These are phyloP conservation scores for Aspergillus sp. DNA, from an alignment of 2,329 filamentous ascomycete genomes.

Conservation along the genomic window DNA sequence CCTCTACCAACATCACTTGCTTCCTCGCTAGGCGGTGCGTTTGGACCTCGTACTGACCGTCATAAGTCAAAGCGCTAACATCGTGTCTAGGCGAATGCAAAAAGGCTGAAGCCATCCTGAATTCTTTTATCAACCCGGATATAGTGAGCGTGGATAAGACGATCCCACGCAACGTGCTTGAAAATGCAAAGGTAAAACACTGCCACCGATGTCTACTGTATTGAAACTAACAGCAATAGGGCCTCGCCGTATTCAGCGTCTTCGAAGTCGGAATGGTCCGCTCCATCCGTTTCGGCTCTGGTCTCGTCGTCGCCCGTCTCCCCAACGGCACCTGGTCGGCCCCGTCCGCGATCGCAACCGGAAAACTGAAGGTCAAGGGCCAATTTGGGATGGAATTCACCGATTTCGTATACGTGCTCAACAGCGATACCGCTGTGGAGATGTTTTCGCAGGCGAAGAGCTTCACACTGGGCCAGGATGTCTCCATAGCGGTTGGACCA, in stretches of 20 bases:
- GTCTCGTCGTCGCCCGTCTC: constrained; percentile 46
- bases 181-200: constrained; percentile 7
- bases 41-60: neutral
- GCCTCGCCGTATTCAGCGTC: constrained; percentile 47
- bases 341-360: constrained; percentile 46
- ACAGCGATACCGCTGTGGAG: constrained; percentile 78
- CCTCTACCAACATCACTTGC: neutral
- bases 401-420: constrained; percentile 91
- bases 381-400: constrained; percentile 49
- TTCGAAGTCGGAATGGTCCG: constrained; percentile 48
- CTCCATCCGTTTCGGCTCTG: constrained; percentile 49
- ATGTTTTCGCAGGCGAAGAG: constrained; percentile 87
- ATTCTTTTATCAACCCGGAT: constrained; percentile 12
- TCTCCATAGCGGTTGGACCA: constrained; percentile 88
- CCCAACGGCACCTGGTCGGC: constrained; percentile 48
- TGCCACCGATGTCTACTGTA: no score
- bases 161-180: constrained; percentile 7
- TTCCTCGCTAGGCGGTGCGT: constrained; percentile 4
- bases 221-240: constrained; percentile 26
- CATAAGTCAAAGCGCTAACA: neutral
- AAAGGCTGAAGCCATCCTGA: constrained; percentile 7
- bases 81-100: constrained; percentile 10
- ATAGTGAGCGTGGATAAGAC: neutral
- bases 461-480: constrained; percentile 87
- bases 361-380: constrained; percentile 45